phyloP scores from a whole-genome alignment of 2,329 filamentous ascomycete genomes.

The Harringtonia aguacate region DNA sequence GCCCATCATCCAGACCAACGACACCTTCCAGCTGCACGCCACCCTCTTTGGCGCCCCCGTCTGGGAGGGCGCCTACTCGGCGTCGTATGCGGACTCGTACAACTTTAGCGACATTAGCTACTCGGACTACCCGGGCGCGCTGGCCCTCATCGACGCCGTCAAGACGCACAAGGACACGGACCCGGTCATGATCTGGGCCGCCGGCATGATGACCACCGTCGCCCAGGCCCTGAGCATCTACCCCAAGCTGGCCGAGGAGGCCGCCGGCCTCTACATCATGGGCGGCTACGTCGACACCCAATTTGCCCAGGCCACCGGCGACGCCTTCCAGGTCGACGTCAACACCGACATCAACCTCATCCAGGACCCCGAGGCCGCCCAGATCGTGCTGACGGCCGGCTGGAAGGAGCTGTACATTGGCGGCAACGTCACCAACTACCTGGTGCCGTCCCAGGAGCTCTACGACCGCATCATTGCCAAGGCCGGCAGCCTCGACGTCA shows the following conservation, averaged over 20 bases:
- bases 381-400: constrained; percentile 5
- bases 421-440: constrained; percentile 7
- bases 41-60: constrained; percentile 6
- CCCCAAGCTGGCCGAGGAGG: no score
- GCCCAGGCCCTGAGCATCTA: no score
- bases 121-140: background rate
- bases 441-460: constrained; percentile 5
- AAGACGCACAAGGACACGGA: constrained; percentile 2
- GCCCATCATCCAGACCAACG: constrained; percentile 6
- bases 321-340: constrained; percentile 4
- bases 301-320: no score
- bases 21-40: constrained; percentile 6
- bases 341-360: constrained; percentile 8
- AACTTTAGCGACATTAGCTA: constrained; percentile 3
- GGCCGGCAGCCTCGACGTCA: constrained; percentile 3
- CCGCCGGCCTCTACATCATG: no score
- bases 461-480: constrained; percentile 3
- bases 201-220: constrained; percentile 7
- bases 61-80: constrained; percentile 4
- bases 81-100: constrained; percentile 1
- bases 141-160: constrained; percentile 4
- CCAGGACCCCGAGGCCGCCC: constrained; percentile 6
- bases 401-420: constrained; percentile 8
- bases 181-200: constrained; percentile 8
- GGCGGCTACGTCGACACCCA: no score